A percentile compares a stretch with the other conserved stretches of the same genome.
Conservation (phyloP, 768 basidiomycete species). For the Tricholoma matsutake region DNA sequence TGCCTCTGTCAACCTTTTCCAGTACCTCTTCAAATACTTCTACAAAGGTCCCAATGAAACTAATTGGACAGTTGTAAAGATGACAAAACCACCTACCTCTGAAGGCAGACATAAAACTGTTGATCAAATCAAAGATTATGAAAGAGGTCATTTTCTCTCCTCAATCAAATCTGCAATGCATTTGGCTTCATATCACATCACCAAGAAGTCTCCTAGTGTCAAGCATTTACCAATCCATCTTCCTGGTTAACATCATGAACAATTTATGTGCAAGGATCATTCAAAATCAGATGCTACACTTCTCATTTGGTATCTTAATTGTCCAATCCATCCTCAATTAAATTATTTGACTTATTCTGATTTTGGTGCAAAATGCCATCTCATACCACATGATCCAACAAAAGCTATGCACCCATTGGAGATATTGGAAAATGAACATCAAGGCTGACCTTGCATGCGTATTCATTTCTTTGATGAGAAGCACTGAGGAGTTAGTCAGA, state of each 20-base stretch:
- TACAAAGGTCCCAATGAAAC: conserved; percentile 25
- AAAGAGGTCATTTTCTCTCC: conserved; percentile 32
- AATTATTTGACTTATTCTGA: background rate
- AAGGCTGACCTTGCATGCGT: background rate
- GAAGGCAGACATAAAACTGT: conserved; percentile 1
- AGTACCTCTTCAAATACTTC: conserved; percentile 39
- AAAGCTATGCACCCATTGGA: background rate
- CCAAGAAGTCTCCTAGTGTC: conserved; percentile 31
- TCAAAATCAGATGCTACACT: conserved; percentile 11
- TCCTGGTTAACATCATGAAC: conserved; percentile 12
- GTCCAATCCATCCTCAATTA: background rate
- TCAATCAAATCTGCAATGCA: conserved; percentile 35
- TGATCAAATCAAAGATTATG: conserved; percentile 35
- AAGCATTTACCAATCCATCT: conserved; percentile 33
- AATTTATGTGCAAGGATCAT: conserved; percentile 17
- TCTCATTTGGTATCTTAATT: conserved; percentile 19
- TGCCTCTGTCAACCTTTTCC: conserved; percentile 28
- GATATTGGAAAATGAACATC: background rate
- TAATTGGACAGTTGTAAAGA: background rate
- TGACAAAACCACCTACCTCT: background rate
- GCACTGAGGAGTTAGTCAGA: conserved; percentile 19
- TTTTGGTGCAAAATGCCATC: background rate
- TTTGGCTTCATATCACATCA: conserved; percentile 33
- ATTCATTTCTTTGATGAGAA: conserved; percentile 5
- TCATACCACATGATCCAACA: background rate